phyloP scores from a whole-genome alignment of 2,329 filamentous ascomycete genomes.

The Fusarium coffeatum region DNA sequence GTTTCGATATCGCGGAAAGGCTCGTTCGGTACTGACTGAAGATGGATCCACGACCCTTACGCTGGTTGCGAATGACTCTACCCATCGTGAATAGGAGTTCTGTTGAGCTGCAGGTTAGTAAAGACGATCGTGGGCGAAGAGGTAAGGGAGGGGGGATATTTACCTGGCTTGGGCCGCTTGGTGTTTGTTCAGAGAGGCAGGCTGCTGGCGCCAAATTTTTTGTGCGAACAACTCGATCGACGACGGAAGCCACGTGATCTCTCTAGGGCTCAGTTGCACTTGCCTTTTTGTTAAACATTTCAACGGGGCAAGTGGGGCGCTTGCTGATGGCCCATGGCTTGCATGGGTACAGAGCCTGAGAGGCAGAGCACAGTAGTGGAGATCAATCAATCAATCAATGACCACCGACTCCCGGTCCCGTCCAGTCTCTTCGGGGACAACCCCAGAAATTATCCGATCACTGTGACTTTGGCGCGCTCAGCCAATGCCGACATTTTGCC shows the following conservation, averaged over 20 bases:
- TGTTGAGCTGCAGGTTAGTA: conserved; percentile 49
- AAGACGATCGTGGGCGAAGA: conserved; percentile 43
- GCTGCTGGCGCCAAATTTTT: conserved; percentile 52
- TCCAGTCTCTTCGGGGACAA: background rate
- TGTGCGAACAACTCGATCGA: conserved; percentile 46
- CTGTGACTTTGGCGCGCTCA: conserved; percentile 16
- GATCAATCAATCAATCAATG: background rate
- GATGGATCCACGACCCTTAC: conserved; percentile 69
- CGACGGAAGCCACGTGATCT: conserved; percentile 46
- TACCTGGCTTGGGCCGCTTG: conserved; percentile 57
- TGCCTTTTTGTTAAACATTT: background rate
- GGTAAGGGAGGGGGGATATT: conserved; percentile 42
- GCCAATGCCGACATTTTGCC: conserved; percentile 27
- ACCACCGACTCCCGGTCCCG: background rate
- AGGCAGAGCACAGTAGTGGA: background rate
- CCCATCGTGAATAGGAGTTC: conserved; percentile 59
- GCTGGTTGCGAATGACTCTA: conserved; percentile 75
- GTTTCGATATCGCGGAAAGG: conserved; percentile 42
- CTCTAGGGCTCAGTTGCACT: background rate
- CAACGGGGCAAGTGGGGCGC: conserved; percentile 11
- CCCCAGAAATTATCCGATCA: conserved; percentile 23
- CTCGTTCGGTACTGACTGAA: conserved; percentile 61
- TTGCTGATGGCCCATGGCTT: background rate
- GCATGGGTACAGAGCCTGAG: no score
- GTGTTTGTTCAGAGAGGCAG: conserved; percentile 52